Evolutionary conservation across 306 rosid species (phyloP).

Genomic region (Inga oerstediana): DNA sequence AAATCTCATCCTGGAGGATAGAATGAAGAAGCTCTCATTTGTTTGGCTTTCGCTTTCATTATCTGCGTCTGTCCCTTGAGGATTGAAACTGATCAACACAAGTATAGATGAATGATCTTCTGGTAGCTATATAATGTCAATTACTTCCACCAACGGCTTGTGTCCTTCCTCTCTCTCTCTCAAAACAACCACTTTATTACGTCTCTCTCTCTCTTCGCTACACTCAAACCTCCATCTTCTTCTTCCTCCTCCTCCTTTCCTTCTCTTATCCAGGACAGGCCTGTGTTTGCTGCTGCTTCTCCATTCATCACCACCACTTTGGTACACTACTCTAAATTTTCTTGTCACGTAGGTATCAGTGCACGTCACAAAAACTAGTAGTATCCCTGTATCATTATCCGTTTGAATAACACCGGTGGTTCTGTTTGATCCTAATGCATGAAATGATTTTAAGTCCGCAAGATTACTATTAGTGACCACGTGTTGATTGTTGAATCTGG

Average conservation of each 20-base stretch:
- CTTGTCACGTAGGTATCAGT: background rate
- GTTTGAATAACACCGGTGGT: background rate
- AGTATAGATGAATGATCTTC: background rate
- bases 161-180: constrained; percentile 51
- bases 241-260: constrained; percentile 54
- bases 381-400: background rate
- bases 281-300: constrained; percentile 81
- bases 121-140: constrained; percentile 63
- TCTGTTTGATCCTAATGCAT: background rate
- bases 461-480: constrained; percentile 2
- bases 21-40: constrained; percentile 72
- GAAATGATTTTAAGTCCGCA: background rate
- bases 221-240: constrained; percentile 39
- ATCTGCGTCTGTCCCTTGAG: constrained; percentile 36
- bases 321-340: constrained; percentile 42
- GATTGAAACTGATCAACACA: background rate
- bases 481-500: constrained; percentile 19
- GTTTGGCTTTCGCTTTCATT: constrained; percentile 70
- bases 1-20: constrained; percentile 74
- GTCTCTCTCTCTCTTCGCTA: constrained; percentile 51
- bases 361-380: background rate
- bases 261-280: constrained; percentile 83
- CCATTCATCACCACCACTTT: constrained; percentile 66
- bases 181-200: constrained; percentile 52
- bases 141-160: constrained; percentile 65